These are phyloP conservation scores for Heritiera littoralis DNA, from an alignment of 345 rosid genomes.

Conservation along the genomic window DNA sequence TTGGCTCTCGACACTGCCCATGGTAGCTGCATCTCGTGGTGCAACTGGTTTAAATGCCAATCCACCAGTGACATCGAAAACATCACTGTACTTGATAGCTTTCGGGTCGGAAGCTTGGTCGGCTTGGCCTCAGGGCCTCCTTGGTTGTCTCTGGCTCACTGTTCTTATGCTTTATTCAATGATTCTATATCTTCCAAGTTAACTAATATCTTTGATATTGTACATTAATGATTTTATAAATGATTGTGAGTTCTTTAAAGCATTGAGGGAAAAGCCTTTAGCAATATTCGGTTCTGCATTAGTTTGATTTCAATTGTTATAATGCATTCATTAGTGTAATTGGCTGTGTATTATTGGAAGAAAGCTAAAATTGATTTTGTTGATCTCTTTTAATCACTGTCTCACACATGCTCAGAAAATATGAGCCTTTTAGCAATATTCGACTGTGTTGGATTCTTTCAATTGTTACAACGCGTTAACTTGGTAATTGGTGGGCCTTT, in stretches of 20 bases:
- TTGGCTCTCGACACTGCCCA: constrained; percentile 39
- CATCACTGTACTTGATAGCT: constrained; percentile 35
- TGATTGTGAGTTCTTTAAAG: constrained; percentile 10
- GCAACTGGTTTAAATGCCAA: constrained; percentile 37
- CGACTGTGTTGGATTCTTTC: background rate
- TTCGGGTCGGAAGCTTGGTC: constrained; percentile 16
- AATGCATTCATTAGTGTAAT: background rate
- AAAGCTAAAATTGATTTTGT: background rate
- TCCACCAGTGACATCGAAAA: constrained; percentile 43
- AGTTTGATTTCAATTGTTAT: background rate
- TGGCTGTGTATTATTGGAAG: background rate
- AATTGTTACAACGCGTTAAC: background rate
- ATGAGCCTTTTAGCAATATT: background rate
- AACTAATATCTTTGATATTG: background rate
- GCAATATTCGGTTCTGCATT: background rate
- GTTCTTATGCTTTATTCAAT: background rate
- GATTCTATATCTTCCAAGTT: background rate
- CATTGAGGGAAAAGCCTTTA: background rate
- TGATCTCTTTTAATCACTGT: background rate
- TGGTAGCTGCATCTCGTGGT: constrained; percentile 34
- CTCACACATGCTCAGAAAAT: background rate
- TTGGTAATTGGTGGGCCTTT: background rate
- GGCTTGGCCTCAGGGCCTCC: constrained; percentile 19
- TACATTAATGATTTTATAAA: background rate
- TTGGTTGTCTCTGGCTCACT: constrained; percentile 35